These are phyloP conservation scores for Mucor saturninus DNA, from an alignment of 371 early-diverging fungal genomes.

Conservation along the genomic window DNA sequence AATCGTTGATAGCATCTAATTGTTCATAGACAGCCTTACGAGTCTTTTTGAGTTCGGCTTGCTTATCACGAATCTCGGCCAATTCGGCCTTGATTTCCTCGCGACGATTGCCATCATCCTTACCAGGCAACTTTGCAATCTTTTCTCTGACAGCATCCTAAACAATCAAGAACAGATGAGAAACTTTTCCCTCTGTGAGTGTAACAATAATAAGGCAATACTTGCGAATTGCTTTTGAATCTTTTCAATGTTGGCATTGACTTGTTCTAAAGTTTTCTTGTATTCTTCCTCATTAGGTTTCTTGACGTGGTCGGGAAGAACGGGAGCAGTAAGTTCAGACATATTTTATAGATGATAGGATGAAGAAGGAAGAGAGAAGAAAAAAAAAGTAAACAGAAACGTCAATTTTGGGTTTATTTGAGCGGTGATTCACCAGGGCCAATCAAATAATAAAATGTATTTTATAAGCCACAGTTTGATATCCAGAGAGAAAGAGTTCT, in stretches of 20 bases:
- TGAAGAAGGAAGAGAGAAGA: constrained; percentile 14
- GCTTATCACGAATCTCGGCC: constrained; percentile 66
- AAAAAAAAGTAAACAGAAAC: neutral
- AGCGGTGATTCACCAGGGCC: constrained; percentile 5
- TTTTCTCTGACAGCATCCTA: constrained; percentile 68
- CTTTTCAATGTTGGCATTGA: constrained; percentile 61
- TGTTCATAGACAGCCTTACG: constrained; percentile 66
- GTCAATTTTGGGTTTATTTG: neutral
- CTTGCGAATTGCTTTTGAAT: constrained; percentile 63
- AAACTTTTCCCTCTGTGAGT: neutral
- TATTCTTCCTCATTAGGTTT: constrained; percentile 59
- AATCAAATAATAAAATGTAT: constrained; percentile 15
- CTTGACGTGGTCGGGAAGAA: constrained; percentile 45
- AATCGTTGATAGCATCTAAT: constrained; percentile 68
- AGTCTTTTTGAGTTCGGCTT: constrained; percentile 58
- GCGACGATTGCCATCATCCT: constrained; percentile 52
- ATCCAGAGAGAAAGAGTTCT: neutral
- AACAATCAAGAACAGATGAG: neutral
- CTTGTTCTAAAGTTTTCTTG: constrained; percentile 52
- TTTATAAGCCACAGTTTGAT: constrained; percentile 21
- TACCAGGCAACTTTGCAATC: constrained; percentile 53
- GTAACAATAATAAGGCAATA: neutral
- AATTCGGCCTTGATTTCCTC: constrained; percentile 65
- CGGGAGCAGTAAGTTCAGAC: constrained; percentile 29
- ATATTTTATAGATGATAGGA: constrained; percentile 6